Evolutionary conservation across 768 basidiomycete species (phyloP), one percentile per base, ranked within the genome.

Genomic region (Trametes maxima): DNA sequence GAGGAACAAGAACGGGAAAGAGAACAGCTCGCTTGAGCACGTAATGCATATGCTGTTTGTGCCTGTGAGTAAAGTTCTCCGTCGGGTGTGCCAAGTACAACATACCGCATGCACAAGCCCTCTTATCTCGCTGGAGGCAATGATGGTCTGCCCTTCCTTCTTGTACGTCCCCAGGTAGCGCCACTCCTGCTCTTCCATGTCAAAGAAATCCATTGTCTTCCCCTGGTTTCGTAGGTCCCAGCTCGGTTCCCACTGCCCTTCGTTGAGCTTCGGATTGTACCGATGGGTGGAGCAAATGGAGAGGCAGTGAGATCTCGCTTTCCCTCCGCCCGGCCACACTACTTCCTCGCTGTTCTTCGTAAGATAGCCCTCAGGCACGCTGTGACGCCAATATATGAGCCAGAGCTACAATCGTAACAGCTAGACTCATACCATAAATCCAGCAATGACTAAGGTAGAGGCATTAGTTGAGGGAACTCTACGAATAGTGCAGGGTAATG

Each of bases 111-210:
- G 28, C 1, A 45, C 25, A 10, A 58, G 40, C 5, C n/a, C n/a
- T 6, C 16, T 22, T 14, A 58, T 24, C 5, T 49, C 46, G 3
- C 39, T 14, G 8, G 10, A 14, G 5, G 60, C 16, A 6, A 58
- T 2, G 12, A 25, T 16, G 2, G 11, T 17, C 36, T 48, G 46
- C 2, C 53, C 64, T 14, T 49, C 52, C 25, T 17, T 25, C 21
- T 50, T 39, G 45, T 54, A 65, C 1, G 49, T 55, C 1, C 64
- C 64, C 12, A 50, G 11, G 52, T 65, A 65, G 14, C 24, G 12
- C 56, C 60, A 62, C 3, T 12, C 11, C 12, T 19, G n/a, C 16
- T 46, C 40, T 14, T 51, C 25, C 43, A 21, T 16, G 40, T 54
- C 42, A 19, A 65, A 58, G 5, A 65, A 37, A 0, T 65, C 64